Evolutionary conservation across 2,329 filamentous ascomycete genomes (phyloP).

Genomic region (Colletotrichum caudatum): DNA sequence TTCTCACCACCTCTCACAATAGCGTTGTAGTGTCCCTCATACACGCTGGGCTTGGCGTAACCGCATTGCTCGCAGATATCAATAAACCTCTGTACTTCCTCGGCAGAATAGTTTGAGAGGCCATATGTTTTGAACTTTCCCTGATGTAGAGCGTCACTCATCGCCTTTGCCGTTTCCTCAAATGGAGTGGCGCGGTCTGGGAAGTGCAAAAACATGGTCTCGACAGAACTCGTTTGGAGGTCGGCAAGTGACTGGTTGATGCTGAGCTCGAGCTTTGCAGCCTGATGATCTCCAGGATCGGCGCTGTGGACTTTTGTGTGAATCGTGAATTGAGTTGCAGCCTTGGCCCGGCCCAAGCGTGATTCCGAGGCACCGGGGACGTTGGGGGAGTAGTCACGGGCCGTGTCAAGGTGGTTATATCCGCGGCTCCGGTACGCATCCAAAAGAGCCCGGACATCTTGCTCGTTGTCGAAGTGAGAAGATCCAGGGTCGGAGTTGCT

Average conservation of each 20-base stretch:
- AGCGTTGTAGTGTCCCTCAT: constrained; percentile 2
- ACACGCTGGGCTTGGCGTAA: not conserved
- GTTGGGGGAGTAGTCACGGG: not conserved
- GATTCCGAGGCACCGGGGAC: not conserved
- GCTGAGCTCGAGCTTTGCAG: not conserved
- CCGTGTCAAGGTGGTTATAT: constrained; percentile 6
- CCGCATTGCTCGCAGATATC: not conserved
- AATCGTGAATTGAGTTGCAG: constrained; percentile 1
- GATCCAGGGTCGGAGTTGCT: not conserved
- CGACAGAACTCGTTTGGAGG: not conserved
- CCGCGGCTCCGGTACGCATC: not conserved
- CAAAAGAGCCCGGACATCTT: not conserved
- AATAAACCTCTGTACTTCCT: not conserved
- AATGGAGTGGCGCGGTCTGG: not conserved
- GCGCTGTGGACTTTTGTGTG: constrained; percentile 13
- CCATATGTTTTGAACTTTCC: not conserved
- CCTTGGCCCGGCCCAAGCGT: not conserved
- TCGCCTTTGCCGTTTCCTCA: not conserved
- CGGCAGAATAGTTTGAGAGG: constrained; percentile 5
- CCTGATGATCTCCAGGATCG: not conserved
- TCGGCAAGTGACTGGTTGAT: constrained; percentile 1
- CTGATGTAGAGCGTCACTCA: not conserved
- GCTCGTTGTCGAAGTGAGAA: not conserved
- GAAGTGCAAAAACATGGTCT: constrained; percentile 2
- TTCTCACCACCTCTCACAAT: constrained; percentile 5